Conservation (phyloP, 306 rosid genomes). For the Crotalaria pallida region DNA sequence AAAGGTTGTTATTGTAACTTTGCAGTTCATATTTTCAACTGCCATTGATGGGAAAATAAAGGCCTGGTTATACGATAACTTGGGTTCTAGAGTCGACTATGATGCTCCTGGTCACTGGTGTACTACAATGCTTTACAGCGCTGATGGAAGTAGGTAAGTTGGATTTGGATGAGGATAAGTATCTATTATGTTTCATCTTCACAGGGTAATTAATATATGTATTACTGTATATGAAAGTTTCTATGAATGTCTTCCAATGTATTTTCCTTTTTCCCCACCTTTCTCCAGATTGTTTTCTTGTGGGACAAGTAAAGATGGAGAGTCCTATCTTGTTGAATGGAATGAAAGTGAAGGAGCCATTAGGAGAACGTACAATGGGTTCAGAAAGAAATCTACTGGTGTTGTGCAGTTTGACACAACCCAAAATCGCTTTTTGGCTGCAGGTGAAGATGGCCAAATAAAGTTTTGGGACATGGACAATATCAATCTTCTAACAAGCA, state of each 20-base stretch:
- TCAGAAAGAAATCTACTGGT: constrained; percentile 66
- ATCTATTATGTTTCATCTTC: background rate
- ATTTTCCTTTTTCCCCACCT: background rate
- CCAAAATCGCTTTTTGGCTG: constrained; percentile 79
- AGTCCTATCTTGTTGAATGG: constrained; percentile 84
- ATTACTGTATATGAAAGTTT: constrained; percentile 2
- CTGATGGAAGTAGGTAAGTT: constrained; percentile 79
- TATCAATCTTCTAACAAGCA: constrained; percentile 37
- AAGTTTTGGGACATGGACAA: constrained; percentile 93
- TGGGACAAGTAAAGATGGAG: constrained; percentile 91
- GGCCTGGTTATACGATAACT: constrained; percentile 82
- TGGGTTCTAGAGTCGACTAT: constrained; percentile 85
- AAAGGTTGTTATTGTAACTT: constrained; percentile 25
- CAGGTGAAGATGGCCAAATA: constrained; percentile 79
- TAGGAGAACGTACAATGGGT: constrained; percentile 66
- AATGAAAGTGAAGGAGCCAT: constrained; percentile 79
- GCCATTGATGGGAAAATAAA: constrained; percentile 86
- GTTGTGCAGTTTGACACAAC: constrained; percentile 87
- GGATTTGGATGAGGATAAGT: constrained; percentile 1
- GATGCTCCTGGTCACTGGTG: constrained; percentile 89
- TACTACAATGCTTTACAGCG: constrained; percentile 78
- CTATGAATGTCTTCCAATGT: background rate
- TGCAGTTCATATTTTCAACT: constrained; percentile 86
- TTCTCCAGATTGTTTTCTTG: constrained; percentile 76
- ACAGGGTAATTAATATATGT: background rate